Percentiles rank a stretch among this genome's conserved stretches.
phyloP scores from a whole-genome alignment of 345 rosid genomes.

The Rhizophora mangle region DNA sequence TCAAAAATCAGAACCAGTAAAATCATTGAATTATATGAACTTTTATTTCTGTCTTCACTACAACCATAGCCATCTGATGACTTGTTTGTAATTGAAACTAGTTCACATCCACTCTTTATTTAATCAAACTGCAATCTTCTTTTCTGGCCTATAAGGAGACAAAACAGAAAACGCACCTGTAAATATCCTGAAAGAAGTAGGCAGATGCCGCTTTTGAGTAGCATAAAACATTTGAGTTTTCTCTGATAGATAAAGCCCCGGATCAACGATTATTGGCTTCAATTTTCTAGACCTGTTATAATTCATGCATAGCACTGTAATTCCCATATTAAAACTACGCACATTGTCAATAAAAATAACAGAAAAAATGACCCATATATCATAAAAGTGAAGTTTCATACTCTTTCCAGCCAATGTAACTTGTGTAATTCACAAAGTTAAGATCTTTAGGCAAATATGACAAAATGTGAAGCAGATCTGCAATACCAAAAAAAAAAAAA shows the following conservation, averaged over 20 bases:
- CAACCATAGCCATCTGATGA: neutral
- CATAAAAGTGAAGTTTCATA: conserved; percentile 31
- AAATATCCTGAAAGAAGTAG: conserved; percentile 72
- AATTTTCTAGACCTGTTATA: conserved; percentile 66
- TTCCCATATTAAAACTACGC: neutral
- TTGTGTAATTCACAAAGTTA: conserved; percentile 75
- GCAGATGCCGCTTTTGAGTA: conserved; percentile 73
- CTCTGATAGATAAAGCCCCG: conserved; percentile 83
- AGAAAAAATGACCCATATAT: conserved; percentile 8
- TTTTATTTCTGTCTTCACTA: neutral
- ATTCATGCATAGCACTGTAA: conserved; percentile 1
- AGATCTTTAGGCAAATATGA: conserved; percentile 77
- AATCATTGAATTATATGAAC: neutral
- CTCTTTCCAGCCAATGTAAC: conserved; percentile 98
- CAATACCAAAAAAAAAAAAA: conserved; percentile 16
- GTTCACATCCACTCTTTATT: neutral
- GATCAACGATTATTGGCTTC: conserved; percentile 89
- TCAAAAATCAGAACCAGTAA: neutral
- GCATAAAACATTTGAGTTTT: conserved; percentile 71
- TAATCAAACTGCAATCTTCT: too few relatives aligned
- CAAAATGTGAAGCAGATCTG: conserved; percentile 92
- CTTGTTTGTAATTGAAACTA: neutral
- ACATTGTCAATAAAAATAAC: neutral
- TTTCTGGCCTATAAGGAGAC: neutral
- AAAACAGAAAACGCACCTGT: conserved; percentile 44